phyloP scores from a whole-genome alignment of 1,139 yeast genomes.

The Hyphopichia khmerensis region DNA sequence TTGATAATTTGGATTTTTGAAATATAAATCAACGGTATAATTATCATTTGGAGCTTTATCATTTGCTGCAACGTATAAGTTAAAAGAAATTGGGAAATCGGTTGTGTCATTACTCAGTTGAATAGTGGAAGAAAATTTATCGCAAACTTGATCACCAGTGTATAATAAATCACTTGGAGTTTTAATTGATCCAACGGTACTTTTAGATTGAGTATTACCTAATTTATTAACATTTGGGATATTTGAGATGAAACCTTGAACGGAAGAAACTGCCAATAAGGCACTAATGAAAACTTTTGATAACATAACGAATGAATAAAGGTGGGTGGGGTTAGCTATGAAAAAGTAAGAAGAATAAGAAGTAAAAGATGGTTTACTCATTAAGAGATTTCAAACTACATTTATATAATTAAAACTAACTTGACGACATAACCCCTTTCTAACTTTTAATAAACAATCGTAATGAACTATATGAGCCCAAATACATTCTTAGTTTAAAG shows the following conservation, averaged over 20 bases:
- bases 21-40: slow-evolving; percentile 18
- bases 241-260: slow-evolving; percentile 10
- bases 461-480: background rate
- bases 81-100: slow-evolving; percentile 17
- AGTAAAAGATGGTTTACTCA: no score
- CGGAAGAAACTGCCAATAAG: slow-evolving; percentile 5
- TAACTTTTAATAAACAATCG: background rate
- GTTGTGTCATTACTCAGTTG: slow-evolving; percentile 13
- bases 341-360: background rate
- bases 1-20: slow-evolving; percentile 14
- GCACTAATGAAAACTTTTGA: slow-evolving; percentile 4
- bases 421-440: no score
- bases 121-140: slow-evolving; percentile 16
- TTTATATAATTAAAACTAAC: no score
- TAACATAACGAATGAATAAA: slow-evolving; percentile 3
- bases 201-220: slow-evolving; percentile 1
- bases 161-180: slow-evolving; percentile 13
- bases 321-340: background rate
- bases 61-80: slow-evolving; percentile 15
- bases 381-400: no score
- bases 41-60: slow-evolving; percentile 12
- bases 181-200: slow-evolving; percentile 8
- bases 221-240: slow-evolving; percentile 11
- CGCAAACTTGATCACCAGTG: slow-evolving; percentile 18
- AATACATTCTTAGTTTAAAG: no score